Percentiles rank a stretch among this genome's conserved stretches.
Evolutionary conservation across 306 rosid species (phyloP).

Genomic region (Cyamopsis tetragonoloba): DNA sequence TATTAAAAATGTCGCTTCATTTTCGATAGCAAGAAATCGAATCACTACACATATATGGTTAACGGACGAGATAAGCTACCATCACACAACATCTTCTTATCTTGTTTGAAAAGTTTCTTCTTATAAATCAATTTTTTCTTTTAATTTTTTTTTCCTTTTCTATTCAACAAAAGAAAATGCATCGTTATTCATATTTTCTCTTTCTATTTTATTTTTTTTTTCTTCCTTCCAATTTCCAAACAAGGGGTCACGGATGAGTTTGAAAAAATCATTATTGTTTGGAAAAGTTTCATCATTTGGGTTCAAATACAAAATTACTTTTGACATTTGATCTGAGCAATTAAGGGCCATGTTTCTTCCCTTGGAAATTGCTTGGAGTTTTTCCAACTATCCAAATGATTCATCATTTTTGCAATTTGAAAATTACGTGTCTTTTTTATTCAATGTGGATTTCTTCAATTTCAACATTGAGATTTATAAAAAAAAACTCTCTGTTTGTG

Average conservation of each 20-base stretch:
- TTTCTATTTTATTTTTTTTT: too few relatives aligned
- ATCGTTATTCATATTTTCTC: too few relatives aligned
- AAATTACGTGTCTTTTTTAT: constrained; percentile 25
- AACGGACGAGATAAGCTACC: too few relatives aligned
- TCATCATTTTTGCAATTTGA: constrained; percentile 30
- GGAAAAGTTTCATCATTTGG: constrained; percentile 54
- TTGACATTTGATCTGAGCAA: constrained; percentile 27
- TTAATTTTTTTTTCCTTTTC: too few relatives aligned
- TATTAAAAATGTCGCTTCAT: too few relatives aligned
- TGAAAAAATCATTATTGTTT: constrained; percentile 44
- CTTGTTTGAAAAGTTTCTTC: too few relatives aligned
- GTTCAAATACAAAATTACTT: constrained; percentile 34
- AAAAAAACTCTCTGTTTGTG: constrained; percentile 2
- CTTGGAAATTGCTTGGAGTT: constrained; percentile 27
- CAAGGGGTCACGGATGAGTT: constrained; percentile 40
- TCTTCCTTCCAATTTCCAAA: too few relatives aligned
- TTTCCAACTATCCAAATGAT: constrained; percentile 32
- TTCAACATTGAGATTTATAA: constrained; percentile 18
- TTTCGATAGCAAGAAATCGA: too few relatives aligned
- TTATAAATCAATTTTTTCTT: too few relatives aligned
- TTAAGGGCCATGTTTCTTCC: constrained; percentile 33
- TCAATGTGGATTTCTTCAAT: constrained; percentile 30
- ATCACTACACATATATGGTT: too few relatives aligned
- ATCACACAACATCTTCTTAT: too few relatives aligned
- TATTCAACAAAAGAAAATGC: too few relatives aligned